Conservation (phyloP, 164 flowering plant species). For the Pachysandra terminalis region DNA sequence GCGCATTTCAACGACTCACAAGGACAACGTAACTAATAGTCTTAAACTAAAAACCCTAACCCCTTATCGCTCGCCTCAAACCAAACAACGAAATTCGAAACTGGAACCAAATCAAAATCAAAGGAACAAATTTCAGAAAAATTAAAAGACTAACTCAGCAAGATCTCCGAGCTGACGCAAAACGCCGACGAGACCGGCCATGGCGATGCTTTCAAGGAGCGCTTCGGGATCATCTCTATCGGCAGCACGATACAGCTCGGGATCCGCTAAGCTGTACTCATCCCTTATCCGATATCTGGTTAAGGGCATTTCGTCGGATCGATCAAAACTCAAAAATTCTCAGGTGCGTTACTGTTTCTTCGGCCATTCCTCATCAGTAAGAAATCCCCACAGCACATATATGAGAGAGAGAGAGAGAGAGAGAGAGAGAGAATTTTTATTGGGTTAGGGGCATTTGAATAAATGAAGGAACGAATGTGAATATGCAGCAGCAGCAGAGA, state of each 20-base stretch:
- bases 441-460: constrained; percentile 7
- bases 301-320: constrained; percentile 60
- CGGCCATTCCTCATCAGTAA: background rate
- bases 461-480: constrained; percentile 1
- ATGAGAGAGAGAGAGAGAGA: background rate
- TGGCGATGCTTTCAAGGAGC: constrained; percentile 90
- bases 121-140: too few species aligned
- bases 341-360: background rate
- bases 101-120: background rate
- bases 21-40: background rate
- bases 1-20: constrained; percentile 1
- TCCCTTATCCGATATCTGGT: constrained; percentile 69
- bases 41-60: constrained; percentile 11
- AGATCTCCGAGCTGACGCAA: constrained; percentile 96
- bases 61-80: constrained; percentile 5
- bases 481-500: background rate
- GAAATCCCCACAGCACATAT: background rate
- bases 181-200: constrained; percentile 96
- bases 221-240: constrained; percentile 97
- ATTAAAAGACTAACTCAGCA: constrained; percentile 63
- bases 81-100: constrained; percentile 6
- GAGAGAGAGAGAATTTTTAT: constrained; percentile 12
- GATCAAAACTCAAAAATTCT: constrained; percentile 21
- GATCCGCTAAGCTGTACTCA: constrained; percentile 90
- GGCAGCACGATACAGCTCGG: constrained; percentile 74